phyloP scores from a whole-genome alignment of 352 stramenopile genomes.

The Elongisporangium prolatum region DNA sequence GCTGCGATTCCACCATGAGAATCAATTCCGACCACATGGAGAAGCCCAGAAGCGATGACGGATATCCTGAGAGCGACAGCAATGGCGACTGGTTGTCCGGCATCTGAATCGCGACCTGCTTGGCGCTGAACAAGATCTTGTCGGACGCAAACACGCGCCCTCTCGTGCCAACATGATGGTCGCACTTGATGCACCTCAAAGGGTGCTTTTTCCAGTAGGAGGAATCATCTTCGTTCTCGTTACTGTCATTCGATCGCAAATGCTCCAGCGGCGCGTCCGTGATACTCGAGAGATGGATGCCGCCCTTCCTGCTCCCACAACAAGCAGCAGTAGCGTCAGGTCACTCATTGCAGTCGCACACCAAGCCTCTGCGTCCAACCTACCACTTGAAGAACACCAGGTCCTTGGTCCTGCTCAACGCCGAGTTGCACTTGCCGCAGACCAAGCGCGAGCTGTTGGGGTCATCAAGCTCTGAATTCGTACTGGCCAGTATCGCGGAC shows the following conservation, averaged over 20 bases:
- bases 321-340: no score
- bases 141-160: slow-evolving; percentile 58
- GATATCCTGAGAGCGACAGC: slow-evolving; percentile 69
- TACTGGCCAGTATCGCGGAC: slow-evolving; percentile 33
- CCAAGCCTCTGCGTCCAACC: background rate
- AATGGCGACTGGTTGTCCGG: slow-evolving; percentile 63
- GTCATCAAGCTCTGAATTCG: slow-evolving; percentile 22
- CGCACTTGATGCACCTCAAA: slow-evolving; percentile 64
- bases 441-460: slow-evolving; percentile 46
- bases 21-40: slow-evolving; percentile 77
- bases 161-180: slow-evolving; percentile 54
- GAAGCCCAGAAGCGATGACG: slow-evolving; percentile 66
- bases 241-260: slow-evolving; percentile 35
- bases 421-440: slow-evolving; percentile 63
- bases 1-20: slow-evolving; percentile 69
- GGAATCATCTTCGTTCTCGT: slow-evolving; percentile 17
- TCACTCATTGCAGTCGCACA: background rate
- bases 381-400: slow-evolving; percentile 80
- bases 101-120: slow-evolving; percentile 64
- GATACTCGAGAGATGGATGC: slow-evolving; percentile 67
- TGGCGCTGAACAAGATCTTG: slow-evolving; percentile 69
- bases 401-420: slow-evolving; percentile 53
- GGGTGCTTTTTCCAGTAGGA: slow-evolving; percentile 57
- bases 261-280: slow-evolving; percentile 60
- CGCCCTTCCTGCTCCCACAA: slow-evolving; percentile 37